phyloP scores from a whole-genome alignment of 352 stramenopile species.

The Elongisporangium prolatum region DNA sequence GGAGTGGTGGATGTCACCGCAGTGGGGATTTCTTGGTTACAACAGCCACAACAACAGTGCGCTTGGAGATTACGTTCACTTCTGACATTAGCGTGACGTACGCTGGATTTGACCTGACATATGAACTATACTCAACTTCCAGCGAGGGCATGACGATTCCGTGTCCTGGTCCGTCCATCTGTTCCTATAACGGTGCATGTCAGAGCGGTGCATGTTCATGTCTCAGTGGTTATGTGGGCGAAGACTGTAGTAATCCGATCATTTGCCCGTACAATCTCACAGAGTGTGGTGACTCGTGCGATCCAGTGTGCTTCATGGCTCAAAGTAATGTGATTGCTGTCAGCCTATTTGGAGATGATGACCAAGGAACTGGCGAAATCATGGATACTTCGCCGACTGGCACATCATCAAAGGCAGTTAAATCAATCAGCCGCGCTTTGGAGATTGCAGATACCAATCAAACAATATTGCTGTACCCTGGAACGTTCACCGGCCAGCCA shows the following conservation, averaged over 20 bases:
- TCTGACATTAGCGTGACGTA: constrained; percentile 41
- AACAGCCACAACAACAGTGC: constrained; percentile 21
- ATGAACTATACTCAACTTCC: constrained; percentile 19
- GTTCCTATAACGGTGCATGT: constrained; percentile 47
- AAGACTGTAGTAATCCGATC: constrained; percentile 57
- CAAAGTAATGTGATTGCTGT: constrained; percentile 38
- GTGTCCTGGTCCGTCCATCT: constrained; percentile 32
- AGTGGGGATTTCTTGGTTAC: constrained; percentile 32
- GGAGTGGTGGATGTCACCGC: constrained; percentile 47
- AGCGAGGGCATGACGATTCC: constrained; percentile 12
- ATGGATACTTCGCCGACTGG: constrained; percentile 42
- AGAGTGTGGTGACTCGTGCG: constrained; percentile 26
- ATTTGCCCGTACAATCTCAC: constrained; percentile 34
- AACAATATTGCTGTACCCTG: constrained; percentile 50
- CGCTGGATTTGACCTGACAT: constrained; percentile 37
- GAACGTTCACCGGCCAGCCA: constrained; percentile 19
- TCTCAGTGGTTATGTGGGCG: constrained; percentile 50
- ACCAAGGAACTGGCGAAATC: constrained; percentile 42
- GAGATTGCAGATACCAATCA: constrained; percentile 20
- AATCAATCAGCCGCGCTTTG: constrained; percentile 37
- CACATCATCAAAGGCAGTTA: constrained; percentile 46
- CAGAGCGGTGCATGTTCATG: constrained; percentile 35
- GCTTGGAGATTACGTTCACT: constrained; percentile 27
- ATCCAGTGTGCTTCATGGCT: constrained; percentile 31
- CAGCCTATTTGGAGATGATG: constrained; percentile 41